phyloP scores from a whole-genome alignment of 148 eudicot genomes.

The Rheum nobile region DNA sequence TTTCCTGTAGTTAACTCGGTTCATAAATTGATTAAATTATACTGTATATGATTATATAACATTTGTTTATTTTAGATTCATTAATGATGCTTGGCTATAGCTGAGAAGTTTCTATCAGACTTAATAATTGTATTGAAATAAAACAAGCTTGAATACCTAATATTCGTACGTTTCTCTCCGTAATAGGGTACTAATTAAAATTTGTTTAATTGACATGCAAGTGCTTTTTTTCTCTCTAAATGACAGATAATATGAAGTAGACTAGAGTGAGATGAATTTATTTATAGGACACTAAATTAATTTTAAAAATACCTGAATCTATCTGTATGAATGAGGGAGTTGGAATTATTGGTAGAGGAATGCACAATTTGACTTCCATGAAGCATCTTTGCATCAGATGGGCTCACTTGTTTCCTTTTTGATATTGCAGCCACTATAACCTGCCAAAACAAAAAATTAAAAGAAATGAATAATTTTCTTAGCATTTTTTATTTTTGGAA shows the following conservation, averaged over 20 bases:
- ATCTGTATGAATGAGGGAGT: constrained; percentile 31
- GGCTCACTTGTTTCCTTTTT: constrained; percentile 59
- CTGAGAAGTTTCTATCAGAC: not conserved
- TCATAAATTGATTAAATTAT: too few species aligned
- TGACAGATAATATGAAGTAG: not conserved
- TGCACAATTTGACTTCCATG: constrained; percentile 34
- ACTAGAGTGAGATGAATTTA: not conserved
- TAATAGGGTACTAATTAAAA: not conserved
- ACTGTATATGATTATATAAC: not conserved
- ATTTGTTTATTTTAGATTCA: too few species aligned
- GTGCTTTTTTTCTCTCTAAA: too few species aligned
- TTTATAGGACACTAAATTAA: not conserved
- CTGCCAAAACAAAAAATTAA: constrained; percentile 20
- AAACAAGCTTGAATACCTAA: not conserved
- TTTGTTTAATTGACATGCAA: too few species aligned
- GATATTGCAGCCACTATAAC: constrained; percentile 83
- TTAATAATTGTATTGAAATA: not conserved
- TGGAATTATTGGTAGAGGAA: constrained; percentile 12
- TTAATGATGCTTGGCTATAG: too few species aligned
- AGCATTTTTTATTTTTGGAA: not conserved
- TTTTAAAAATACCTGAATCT: constrained; percentile 51
- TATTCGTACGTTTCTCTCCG: not conserved
- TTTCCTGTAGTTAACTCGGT: too few species aligned
- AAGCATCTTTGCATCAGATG: constrained; percentile 53
- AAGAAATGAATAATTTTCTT: not conserved